Evolutionary conservation across 306 rosid genomes (phyloP).

Genomic region (Trifolium repens): DNA sequence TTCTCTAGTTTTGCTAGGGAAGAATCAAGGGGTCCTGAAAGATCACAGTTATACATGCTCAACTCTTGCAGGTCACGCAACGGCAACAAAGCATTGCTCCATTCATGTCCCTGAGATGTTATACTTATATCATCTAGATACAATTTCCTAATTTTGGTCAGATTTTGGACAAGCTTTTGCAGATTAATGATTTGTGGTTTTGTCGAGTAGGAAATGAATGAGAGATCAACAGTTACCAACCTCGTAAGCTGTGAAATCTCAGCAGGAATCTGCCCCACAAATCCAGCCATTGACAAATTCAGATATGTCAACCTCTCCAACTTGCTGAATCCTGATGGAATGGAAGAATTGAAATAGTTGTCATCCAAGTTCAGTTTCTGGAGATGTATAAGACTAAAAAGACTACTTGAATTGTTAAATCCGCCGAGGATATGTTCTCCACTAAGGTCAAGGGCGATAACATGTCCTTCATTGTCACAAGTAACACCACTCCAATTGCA

Average conservation of each 20-base stretch:
- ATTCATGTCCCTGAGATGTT: conserved; percentile 36
- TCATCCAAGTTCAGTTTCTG: conserved; percentile 21
- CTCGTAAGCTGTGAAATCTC: conserved; percentile 32
- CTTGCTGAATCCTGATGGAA: conserved; percentile 37
- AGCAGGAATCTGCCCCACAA: conserved; percentile 23
- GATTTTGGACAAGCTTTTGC: conserved; percentile 25
- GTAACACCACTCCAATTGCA: conserved; percentile 56
- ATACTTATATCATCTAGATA: conserved; percentile 44
- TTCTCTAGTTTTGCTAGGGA: background rate
- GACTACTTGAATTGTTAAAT: background rate
- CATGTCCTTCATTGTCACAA: conserved; percentile 39
- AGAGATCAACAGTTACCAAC: conserved; percentile 39
- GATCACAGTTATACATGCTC: background rate
- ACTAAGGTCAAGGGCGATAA: conserved; percentile 32
- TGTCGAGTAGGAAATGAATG: background rate
- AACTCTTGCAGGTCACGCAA: conserved; percentile 9
- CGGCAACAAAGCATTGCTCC: conserved; percentile 42
- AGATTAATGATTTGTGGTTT: conserved; percentile 25
- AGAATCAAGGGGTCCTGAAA: conserved; percentile 40
- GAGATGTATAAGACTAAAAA: background rate
- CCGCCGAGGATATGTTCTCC: conserved; percentile 17
- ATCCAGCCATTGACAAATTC: conserved; percentile 5
- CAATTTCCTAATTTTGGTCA: conserved; percentile 27
- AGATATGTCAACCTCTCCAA: conserved; percentile 27
- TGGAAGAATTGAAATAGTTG: background rate